Evolutionary conservation across 345 rosid genomes (phyloP).

Genomic region (Populus euphratica): DNA sequence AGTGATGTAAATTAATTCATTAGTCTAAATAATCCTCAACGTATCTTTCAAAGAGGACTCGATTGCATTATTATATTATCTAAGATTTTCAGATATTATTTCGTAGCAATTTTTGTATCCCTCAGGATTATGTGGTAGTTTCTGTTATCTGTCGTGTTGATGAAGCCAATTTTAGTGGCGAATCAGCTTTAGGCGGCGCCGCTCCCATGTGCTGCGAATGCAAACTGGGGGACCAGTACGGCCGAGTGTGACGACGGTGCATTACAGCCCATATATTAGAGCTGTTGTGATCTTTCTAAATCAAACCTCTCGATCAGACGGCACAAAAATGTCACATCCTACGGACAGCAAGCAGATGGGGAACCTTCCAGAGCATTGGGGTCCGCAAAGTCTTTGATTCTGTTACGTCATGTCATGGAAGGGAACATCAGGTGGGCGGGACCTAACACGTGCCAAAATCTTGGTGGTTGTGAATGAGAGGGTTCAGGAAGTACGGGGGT

Average conservation of each 20-base stretch:
- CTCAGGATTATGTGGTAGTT: neutral
- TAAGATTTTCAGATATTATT: too few relatives aligned
- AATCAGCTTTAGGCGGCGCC: conserved; percentile 12
- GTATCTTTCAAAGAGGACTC: too few relatives aligned
- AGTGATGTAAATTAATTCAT: too few relatives aligned
- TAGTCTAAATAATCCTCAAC: too few relatives aligned
- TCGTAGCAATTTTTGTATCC: too few relatives aligned
- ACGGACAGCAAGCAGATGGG: conserved; percentile 9
- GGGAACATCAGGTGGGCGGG: conserved; percentile 7
- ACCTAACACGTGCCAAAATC: conserved; percentile 19
- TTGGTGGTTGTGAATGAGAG: conserved; percentile 3
- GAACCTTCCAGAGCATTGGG: conserved; percentile 21
- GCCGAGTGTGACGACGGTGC: conserved; percentile 18
- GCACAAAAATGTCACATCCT: neutral
- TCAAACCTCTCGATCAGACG: neutral
- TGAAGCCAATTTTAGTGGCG: conserved; percentile 4
- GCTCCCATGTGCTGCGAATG: neutral
- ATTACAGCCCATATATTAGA: conserved; percentile 23
- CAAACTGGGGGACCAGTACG: neutral
- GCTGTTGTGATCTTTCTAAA: neutral
- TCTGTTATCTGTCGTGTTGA: conserved; percentile 5
- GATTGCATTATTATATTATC: too few relatives aligned
- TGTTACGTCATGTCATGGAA: neutral
- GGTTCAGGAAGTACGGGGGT: neutral
- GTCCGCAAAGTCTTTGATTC: neutral